Conservation (phyloP, 345 rosid genomes). For the Nephelium lappaceum region DNA sequence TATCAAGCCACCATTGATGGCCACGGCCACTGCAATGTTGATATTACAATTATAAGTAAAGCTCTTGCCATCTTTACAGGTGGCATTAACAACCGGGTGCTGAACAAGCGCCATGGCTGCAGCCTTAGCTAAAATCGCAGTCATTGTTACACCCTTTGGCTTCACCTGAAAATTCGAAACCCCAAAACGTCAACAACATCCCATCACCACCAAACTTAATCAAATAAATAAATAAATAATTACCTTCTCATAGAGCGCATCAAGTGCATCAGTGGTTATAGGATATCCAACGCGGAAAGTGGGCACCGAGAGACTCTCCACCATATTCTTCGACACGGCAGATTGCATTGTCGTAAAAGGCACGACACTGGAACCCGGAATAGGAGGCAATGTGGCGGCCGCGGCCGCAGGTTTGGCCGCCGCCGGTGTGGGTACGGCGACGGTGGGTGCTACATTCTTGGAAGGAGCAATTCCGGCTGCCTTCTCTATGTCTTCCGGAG, state of each 20-base stretch:
- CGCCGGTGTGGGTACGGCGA: constrained; percentile 33
- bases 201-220: background rate
- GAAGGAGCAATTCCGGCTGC: constrained; percentile 76
- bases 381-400: constrained; percentile 32
- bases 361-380: constrained; percentile 74
- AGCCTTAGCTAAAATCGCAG: constrained; percentile 90
- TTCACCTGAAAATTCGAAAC: constrained; percentile 57
- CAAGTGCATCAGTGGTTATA: constrained; percentile 74
- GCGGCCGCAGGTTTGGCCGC: constrained; percentile 40
- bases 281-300: constrained; percentile 95
- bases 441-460: constrained; percentile 34
- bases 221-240: background rate
- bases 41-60: constrained; percentile 67
- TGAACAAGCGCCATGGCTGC: constrained; percentile 92
- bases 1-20: constrained; percentile 88
- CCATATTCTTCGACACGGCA: constrained; percentile 86
- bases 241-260: constrained; percentile 86
- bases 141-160: constrained; percentile 96
- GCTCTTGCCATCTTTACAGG: constrained; percentile 88
- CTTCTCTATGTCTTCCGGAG: constrained; percentile 74
- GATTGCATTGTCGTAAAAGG: constrained; percentile 92
- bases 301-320: constrained; percentile 84
- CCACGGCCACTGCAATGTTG: constrained; percentile 95
- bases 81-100: constrained; percentile 90
- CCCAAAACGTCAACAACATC: background rate